Conservation (phyloP, 2,329 filamentous ascomycete genomes). For the Plenodomus biglobosus region DNA sequence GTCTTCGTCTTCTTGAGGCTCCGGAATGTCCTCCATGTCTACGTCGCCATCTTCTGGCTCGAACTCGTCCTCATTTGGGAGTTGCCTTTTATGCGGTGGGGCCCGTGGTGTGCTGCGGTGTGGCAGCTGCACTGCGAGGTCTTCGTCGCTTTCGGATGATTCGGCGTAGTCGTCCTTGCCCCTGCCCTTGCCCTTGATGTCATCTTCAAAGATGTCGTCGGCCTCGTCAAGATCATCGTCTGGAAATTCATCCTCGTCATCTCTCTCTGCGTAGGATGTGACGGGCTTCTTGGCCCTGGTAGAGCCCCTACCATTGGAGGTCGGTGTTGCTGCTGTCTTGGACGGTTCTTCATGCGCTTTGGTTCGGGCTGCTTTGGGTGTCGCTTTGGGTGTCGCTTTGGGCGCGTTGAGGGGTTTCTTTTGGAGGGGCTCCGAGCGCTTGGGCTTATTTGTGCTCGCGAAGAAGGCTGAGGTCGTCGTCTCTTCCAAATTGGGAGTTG, state of each 20-base stretch:
- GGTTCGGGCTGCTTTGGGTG: constrained; percentile 40
- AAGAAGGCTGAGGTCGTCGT: constrained; percentile 67
- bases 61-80: constrained; percentile 45
- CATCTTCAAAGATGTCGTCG: constrained; percentile 83
- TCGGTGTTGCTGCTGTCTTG: constrained; percentile 36
- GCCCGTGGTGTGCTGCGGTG: constrained; percentile 42
- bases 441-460: constrained; percentile 59
- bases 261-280: constrained; percentile 55
- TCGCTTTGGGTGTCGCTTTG: constrained; percentile 36
- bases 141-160: constrained; percentile 33
- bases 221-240: constrained; percentile 57
- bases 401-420: constrained; percentile 29
- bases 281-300: constrained; percentile 47
- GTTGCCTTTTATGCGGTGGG: constrained; percentile 51
- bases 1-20: constrained; percentile 49
- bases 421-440: constrained; percentile 51
- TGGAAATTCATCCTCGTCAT: constrained; percentile 55
- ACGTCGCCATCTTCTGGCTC: constrained; percentile 51
- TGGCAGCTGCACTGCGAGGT: constrained; percentile 31
- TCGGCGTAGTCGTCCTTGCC: constrained; percentile 73
- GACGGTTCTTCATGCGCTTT: constrained; percentile 37
- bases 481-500: constrained; percentile 55
- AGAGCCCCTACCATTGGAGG: constrained; percentile 42
- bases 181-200: constrained; percentile 65
- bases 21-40: constrained; percentile 51